These are phyloP conservation scores for Penicillium atrosanguineum DNA, from an alignment of 495 filamentous ascomycete species.

Conservation along the genomic window DNA sequence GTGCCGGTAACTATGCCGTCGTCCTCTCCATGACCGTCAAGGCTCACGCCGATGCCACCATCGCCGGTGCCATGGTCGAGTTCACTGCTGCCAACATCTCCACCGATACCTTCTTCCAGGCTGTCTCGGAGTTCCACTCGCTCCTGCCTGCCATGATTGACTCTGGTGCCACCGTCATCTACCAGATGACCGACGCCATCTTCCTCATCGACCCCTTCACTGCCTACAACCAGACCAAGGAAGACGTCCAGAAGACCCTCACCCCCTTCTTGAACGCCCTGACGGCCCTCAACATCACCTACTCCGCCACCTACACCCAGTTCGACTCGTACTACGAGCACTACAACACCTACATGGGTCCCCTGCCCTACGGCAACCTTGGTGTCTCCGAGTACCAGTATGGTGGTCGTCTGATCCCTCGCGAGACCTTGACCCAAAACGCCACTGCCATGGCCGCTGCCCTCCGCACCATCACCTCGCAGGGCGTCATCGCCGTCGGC, in stretches of 20 bases:
- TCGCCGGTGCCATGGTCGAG: conserved; percentile 27
- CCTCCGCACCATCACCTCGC: conserved; percentile 37
- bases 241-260: conserved; percentile 27
- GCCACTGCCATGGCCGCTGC: conserved; percentile 37
- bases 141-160: conserved; percentile 48
- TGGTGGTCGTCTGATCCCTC: conserved; percentile 60
- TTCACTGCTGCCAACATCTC: conserved; percentile 27
- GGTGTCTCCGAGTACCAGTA: conserved; percentile 49
- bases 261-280: conserved; percentile 31
- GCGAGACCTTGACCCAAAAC: conserved; percentile 42
- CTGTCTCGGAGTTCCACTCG: conserved; percentile 43
- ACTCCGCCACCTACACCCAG: conserved; percentile 25
- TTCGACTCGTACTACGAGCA: conserved; percentile 47
- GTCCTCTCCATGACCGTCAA: conserved; percentile 53
- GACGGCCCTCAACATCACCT: conserved; percentile 25
- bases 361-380: conserved; percentile 38
- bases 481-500: conserved; percentile 46
- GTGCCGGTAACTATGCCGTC: conserved; percentile 62
- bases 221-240: conserved; percentile 32
- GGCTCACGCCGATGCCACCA: conserved; percentile 39
- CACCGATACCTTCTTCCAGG: conserved; percentile 43
- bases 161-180: conserved; percentile 46
- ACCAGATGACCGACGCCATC: conserved; percentile 43
- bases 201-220: conserved; percentile 48
- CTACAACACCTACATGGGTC: conserved; percentile 43